Percentiles rank a stretch among this genome's conserved stretches.
Conservation (phyloP, 1,284 basidiomycete species). For the Athelia sp. region DNA sequence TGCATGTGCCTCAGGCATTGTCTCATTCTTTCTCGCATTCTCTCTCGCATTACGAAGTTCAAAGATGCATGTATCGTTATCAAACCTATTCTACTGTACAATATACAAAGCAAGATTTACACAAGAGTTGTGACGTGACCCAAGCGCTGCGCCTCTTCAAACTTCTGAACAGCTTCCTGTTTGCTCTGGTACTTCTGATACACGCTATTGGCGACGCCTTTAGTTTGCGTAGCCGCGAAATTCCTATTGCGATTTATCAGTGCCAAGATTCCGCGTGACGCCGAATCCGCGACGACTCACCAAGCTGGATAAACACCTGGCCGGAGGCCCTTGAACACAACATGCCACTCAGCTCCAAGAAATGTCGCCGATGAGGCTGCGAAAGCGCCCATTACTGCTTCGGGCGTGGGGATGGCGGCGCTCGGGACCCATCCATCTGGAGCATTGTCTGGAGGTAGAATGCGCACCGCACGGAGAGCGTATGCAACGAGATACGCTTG, state of each 20-base stretch:
- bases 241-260: neutral
- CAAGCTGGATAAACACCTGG: neutral
- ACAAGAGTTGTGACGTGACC: no score
- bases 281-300: neutral
- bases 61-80: no score
- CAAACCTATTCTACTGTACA: no score
- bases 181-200: neutral
- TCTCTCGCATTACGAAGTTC: no score
- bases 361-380: neutral
- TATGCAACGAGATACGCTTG: neutral
- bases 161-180: neutral
- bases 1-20: no score
- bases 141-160: neutral
- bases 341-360: neutral
- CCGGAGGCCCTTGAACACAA: neutral
- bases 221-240: neutral
- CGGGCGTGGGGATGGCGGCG: neutral
- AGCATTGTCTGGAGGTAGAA: neutral
- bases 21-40: no score
- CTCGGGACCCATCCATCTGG: neutral
- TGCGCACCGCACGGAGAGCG: neutral
- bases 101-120: no score
- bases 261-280: neutral
- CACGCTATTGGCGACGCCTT: neutral
- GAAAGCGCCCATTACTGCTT: neutral